Evolutionary conservation across 352 stramenopile species (phyloP).

Genomic region (Globisporangium irregulare): DNA sequence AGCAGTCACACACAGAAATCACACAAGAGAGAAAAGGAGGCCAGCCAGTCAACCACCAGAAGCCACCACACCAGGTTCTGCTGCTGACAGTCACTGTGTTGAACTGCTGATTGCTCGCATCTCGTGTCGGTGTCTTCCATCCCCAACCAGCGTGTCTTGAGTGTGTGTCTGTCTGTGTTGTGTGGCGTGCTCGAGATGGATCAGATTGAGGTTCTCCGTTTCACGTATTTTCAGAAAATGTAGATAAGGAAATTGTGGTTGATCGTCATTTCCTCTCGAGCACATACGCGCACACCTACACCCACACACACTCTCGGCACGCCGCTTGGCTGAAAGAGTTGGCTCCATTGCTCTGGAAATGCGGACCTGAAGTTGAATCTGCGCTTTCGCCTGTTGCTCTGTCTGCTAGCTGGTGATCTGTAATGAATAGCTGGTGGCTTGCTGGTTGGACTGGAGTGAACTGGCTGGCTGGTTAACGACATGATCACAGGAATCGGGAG

Average conservation of each 20-base stretch:
- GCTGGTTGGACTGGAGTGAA: background rate
- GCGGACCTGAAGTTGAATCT: background rate
- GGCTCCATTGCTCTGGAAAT: background rate
- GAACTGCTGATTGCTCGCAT: background rate
- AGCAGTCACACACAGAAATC: background rate
- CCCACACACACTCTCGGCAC: slow-evolving; percentile 2
- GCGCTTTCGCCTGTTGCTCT: background rate
- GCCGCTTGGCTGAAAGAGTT: background rate
- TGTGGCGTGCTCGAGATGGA: slow-evolving; percentile 17
- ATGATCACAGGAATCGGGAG: slow-evolving; percentile 6
- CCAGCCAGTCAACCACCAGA: background rate
- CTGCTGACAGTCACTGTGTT: background rate
- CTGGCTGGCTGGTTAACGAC: background rate
- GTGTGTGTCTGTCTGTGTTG: background rate
- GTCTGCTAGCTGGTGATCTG: background rate
- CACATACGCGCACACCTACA: background rate
- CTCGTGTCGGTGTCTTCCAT: background rate
- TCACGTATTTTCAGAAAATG: slow-evolving; percentile 59
- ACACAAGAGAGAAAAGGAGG: background rate
- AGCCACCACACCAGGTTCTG: background rate
- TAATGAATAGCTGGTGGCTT: background rate
- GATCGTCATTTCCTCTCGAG: slow-evolving; percentile 65
- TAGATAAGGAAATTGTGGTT: slow-evolving; percentile 59
- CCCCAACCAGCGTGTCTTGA: background rate
- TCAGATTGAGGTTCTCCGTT: slow-evolving; percentile 27